A percentile compares a stretch with the other conserved stretches of the same genome.
These are phyloP conservation scores for Pseudohalonectria lignicola DNA, from an alignment of 2,329 filamentous ascomycete species.

Conservation along the genomic window DNA sequence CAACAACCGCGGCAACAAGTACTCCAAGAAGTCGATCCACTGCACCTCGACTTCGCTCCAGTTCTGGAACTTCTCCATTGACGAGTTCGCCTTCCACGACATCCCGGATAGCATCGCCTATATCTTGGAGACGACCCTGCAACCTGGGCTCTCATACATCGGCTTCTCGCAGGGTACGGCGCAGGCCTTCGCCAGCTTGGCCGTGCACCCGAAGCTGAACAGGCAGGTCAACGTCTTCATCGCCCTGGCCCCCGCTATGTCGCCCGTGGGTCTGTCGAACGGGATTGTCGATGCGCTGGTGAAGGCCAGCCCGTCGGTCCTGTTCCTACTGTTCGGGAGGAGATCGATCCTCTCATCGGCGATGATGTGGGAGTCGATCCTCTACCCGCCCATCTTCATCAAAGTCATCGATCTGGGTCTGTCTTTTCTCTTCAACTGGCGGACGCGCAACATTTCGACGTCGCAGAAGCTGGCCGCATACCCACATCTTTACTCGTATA, in stretches of 20 bases:
- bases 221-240: slow-evolving; percentile 93
- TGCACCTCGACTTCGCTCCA: slow-evolving; percentile 60
- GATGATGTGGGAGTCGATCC: slow-evolving; percentile 92
- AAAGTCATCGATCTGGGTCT: slow-evolving; percentile 76
- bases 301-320: slow-evolving; percentile 83
- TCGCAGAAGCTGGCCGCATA: slow-evolving; percentile 93
- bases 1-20: slow-evolving; percentile 98
- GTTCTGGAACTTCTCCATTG: slow-evolving; percentile 98
- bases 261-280: slow-evolving; percentile 80
- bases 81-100: slow-evolving; percentile 95
- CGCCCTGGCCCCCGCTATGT: slow-evolving; percentile 91
- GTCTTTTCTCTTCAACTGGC: slow-evolving; percentile 82
- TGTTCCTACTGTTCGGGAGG: slow-evolving; percentile 87
- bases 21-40: slow-evolving; percentile 86
- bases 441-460: slow-evolving; percentile 67
- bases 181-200: slow-evolving; percentile 87
- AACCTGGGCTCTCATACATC: slow-evolving; percentile 83
- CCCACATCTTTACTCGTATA: slow-evolving; percentile 91
- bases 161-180: slow-evolving; percentile 96
- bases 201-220: slow-evolving; percentile 86
- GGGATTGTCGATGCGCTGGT: slow-evolving; percentile 86
- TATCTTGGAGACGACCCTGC: slow-evolving; percentile 72
- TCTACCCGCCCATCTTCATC: slow-evolving; percentile 91
- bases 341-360: slow-evolving; percentile 85
- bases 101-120: slow-evolving; percentile 93